phyloP scores from a whole-genome alignment of 495 filamentous ascomycete species.

The Tuber indicum region DNA sequence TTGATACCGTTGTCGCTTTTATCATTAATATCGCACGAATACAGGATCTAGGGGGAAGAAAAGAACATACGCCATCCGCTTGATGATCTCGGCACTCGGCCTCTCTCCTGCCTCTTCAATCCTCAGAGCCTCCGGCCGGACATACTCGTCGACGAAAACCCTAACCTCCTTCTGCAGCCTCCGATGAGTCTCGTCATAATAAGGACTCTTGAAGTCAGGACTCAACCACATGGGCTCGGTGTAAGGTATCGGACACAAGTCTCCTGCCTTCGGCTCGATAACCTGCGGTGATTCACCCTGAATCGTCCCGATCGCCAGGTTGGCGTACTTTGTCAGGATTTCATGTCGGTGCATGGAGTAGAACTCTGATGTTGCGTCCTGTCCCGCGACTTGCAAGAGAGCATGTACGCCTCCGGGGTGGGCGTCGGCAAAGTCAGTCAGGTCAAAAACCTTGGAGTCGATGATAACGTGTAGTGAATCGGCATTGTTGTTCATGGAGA shows the following conservation, averaged over 20 bases:
- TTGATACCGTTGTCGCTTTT: conserved; percentile 56
- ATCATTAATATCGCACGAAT: not conserved
- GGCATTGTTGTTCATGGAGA: conserved; percentile 75
- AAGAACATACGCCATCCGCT: conserved; percentile 57
- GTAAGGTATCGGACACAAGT: conserved; percentile 69
- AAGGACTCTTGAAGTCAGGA: conserved; percentile 71
- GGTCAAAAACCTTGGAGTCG: conserved; percentile 87
- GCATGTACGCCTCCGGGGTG: conserved; percentile 97
- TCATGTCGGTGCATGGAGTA: conserved; percentile 93
- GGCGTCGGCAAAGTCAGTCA: conserved; percentile 83
- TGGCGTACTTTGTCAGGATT: conserved; percentile 68
- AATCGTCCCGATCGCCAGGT: conserved; percentile 69
- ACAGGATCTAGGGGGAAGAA: no score
- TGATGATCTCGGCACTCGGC: conserved; percentile 70
- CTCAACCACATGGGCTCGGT: conserved; percentile 70
- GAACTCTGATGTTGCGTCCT: conserved; percentile 87
- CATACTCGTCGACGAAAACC: conserved; percentile 63
- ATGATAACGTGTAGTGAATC: conserved; percentile 80
- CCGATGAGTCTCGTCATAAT: conserved; percentile 72
- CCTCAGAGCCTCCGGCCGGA: conserved; percentile 68
- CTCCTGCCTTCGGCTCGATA: conserved; percentile 61
- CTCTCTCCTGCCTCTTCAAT: conserved; percentile 69
- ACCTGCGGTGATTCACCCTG: conserved; percentile 68
- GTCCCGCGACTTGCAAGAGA: conserved; percentile 86
- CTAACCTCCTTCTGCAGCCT: conserved; percentile 64